Evolutionary conservation across 225 moss, liverwort and hornwort genomes (phyloP).

Genomic region (Ulota crispa): DNA sequence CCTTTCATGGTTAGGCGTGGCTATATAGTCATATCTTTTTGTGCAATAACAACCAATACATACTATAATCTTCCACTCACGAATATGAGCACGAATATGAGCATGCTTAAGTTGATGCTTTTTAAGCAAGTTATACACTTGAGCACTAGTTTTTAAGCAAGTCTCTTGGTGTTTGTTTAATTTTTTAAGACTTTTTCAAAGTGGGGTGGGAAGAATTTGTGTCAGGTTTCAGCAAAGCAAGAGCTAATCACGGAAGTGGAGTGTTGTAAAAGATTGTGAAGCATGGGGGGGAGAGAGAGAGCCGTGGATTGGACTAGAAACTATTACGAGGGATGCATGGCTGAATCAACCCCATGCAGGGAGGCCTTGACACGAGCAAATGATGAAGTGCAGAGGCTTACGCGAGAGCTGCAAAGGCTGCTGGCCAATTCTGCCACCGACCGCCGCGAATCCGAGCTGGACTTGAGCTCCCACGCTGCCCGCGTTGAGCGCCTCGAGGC

Average conservation of each 20-base stretch:
- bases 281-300: no score
- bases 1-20: no score
- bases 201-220: neutral
- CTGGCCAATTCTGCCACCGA: constrained; percentile 43
- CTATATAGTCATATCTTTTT: no score
- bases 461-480: constrained; percentile 48
- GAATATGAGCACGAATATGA: no score
- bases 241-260: neutral
- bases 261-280: neutral
- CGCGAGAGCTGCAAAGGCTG: constrained; percentile 60
- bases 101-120: no score
- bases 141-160: neutral
- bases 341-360: constrained; percentile 60
- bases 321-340: constrained; percentile 10
- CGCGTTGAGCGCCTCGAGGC: constrained; percentile 73
- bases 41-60: no score
- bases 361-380: constrained; percentile 85
- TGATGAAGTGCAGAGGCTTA: constrained; percentile 82
- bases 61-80: no score
- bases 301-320: no score
- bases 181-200: no score
- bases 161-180: neutral
- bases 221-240: neutral
- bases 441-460: constrained; percentile 51
- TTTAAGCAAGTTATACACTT: no score